phyloP scores from a whole-genome alignment of 345 rosid genomes.

The Abelmoschus esculentus region DNA sequence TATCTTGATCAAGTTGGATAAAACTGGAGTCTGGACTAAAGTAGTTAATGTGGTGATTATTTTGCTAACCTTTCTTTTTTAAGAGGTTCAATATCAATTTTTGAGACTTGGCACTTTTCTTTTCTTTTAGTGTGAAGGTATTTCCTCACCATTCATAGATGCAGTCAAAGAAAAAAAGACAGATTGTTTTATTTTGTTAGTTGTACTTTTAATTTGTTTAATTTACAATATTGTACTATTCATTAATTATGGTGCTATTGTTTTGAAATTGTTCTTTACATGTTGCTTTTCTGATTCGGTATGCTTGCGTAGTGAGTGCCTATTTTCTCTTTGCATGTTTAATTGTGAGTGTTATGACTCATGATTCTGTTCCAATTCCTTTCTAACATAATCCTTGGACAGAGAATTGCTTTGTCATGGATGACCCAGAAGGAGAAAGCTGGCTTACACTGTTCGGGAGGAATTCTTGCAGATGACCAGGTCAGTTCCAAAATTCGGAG shows the following conservation, averaged over 20 bases:
- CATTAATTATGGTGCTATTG: not conserved
- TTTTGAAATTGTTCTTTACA: slow-evolving; percentile 6
- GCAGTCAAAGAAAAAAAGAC: not conserved
- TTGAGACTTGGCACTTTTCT: not conserved
- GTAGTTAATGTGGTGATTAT: not conserved
- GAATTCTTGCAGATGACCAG: slow-evolving; percentile 99
- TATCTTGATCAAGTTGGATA: not conserved
- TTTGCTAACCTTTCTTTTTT: not conserved
- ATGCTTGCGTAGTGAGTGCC: not conserved
- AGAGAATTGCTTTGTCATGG: slow-evolving; percentile 98
- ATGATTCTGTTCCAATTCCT: not conserved
- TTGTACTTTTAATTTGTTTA: not conserved
- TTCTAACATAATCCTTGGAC: slow-evolving; percentile 20
- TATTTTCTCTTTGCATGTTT: not conserved
- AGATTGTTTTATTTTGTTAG: not conserved
- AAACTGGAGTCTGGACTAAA: not conserved
- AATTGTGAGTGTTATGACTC: slow-evolving; percentile 1
- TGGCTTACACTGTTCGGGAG: slow-evolving; percentile 65
- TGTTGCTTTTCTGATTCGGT: slow-evolving; percentile 5
- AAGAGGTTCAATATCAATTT: not conserved
- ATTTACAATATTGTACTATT: not conserved
- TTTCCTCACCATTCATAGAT: not conserved
- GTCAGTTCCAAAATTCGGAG: slow-evolving; percentile 24
- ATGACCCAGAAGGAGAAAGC: slow-evolving; percentile 82
- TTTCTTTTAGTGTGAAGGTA: not conserved